Evolutionary conservation across 495 filamentous ascomycete genomes (phyloP).

Genomic region (Halenospora varia): DNA sequence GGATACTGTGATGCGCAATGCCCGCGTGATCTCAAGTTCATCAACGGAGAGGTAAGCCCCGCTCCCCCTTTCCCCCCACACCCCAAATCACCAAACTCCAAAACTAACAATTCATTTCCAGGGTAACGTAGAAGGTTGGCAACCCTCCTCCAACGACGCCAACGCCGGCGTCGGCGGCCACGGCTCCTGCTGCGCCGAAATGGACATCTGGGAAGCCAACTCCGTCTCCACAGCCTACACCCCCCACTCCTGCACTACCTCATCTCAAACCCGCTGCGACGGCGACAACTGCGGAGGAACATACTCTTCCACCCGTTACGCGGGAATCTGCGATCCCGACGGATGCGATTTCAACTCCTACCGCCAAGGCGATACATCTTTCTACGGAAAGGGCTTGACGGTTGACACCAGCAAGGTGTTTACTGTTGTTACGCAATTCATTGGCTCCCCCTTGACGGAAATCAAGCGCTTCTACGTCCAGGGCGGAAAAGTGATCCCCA

Average conservation of each 20-base stretch:
- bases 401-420: constrained; percentile 58
- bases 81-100: neutral
- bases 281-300: constrained; percentile 27
- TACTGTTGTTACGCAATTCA: constrained; percentile 68
- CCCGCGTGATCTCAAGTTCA: constrained; percentile 61
- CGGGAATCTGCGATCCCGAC: constrained; percentile 64
- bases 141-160: constrained; percentile 36
- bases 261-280: constrained; percentile 18
- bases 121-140: constrained; percentile 46
- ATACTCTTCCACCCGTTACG: constrained; percentile 31
- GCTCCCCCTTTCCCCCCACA: neutral
- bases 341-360: constrained; percentile 71
- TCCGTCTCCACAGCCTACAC: constrained; percentile 52
- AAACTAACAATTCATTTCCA: constrained; percentile 41
- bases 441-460: constrained; percentile 49
- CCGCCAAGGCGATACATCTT: constrained; percentile 51
- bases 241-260: constrained; percentile 27
- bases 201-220: constrained; percentile 70
- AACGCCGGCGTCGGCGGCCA: constrained; percentile 52
- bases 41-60: constrained; percentile 52
- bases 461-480: constrained; percentile 65
- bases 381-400: constrained; percentile 51
- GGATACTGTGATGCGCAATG: constrained; percentile 78
- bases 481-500: constrained; percentile 37
- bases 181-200: constrained; percentile 61